These are phyloP conservation scores for Citrus cavaleriei DNA, from an alignment of 345 rosid species.

Conservation along the genomic window DNA sequence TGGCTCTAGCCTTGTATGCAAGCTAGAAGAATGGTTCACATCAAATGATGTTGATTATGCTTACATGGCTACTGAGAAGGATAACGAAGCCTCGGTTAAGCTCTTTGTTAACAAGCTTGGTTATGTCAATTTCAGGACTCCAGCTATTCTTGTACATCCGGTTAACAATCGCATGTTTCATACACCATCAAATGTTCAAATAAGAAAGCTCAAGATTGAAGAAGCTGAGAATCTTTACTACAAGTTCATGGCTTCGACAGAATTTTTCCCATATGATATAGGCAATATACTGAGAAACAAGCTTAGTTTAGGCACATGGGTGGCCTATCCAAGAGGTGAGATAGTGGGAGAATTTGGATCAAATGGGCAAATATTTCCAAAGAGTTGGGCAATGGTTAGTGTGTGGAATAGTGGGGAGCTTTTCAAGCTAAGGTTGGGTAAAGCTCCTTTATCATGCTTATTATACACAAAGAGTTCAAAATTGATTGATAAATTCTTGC, in stretches of 20 bases:
- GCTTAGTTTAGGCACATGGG: constrained; percentile 82
- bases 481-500: constrained; percentile 37
- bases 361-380: constrained; percentile 21
- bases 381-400: constrained; percentile 76
- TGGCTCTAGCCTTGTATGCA: constrained; percentile 46
- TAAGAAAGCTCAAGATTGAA: constrained; percentile 44
- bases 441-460: constrained; percentile 53
- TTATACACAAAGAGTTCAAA: constrained; percentile 46
- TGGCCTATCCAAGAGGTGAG: constrained; percentile 46
- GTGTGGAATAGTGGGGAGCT: constrained; percentile 77
- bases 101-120: constrained; percentile 52
- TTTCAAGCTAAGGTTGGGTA: constrained; percentile 58
- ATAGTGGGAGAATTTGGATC: constrained; percentile 13
- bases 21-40: constrained; percentile 72
- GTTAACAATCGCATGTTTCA: constrained; percentile 32
- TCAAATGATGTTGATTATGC: constrained; percentile 50
- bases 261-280: constrained; percentile 72
- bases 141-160: constrained; percentile 65
- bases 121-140: constrained; percentile 54
- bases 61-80: constrained; percentile 78
- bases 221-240: constrained; percentile 55
- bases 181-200: constrained; percentile 29
- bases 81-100: constrained; percentile 58
- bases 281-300: constrained; percentile 49
- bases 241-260: constrained; percentile 43